Conservation (phyloP, 768 basidiomycete species). For the Rhizopogon vinicolor region DNA sequence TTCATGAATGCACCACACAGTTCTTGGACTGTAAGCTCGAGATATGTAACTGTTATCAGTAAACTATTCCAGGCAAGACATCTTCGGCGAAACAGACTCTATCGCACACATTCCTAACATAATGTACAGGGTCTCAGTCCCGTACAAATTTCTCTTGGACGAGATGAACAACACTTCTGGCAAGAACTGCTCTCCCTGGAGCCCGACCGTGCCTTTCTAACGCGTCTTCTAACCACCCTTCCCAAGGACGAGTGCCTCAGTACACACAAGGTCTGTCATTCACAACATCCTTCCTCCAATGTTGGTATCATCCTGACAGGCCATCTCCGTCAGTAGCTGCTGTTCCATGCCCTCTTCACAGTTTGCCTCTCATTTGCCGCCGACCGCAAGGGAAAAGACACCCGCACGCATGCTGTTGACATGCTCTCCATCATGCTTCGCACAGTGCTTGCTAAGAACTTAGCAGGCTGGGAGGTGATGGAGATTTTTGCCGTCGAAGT, state of each 20-base stretch:
- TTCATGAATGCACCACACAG: slow-evolving; percentile 14
- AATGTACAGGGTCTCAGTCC: slow-evolving; percentile 37
- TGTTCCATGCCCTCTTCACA: slow-evolving; percentile 42
- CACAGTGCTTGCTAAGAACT: slow-evolving; percentile 49
- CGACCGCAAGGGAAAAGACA: slow-evolving; percentile 18
- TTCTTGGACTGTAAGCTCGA: slow-evolving; percentile 34
- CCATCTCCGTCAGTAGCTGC: slow-evolving; percentile 38
- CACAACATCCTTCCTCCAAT: neutral
- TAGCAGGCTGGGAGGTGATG: slow-evolving; percentile 72
- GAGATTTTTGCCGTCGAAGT: slow-evolving; percentile 61
- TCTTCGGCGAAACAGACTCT: neutral
- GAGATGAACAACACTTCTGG: slow-evolving; percentile 46
- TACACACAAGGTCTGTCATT: slow-evolving; percentile 42
- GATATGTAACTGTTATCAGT: slow-evolving; percentile 41
- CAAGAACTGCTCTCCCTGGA: slow-evolving; percentile 47
- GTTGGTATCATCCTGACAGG: neutral
- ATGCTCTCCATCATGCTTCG: slow-evolving; percentile 45
- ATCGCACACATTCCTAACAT: neutral
- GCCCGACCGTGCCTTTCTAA: slow-evolving; percentile 44
- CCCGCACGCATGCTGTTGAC: slow-evolving; percentile 40
- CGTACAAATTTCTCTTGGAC: slow-evolving; percentile 39
- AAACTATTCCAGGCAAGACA: slow-evolving; percentile 42
- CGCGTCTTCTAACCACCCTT: slow-evolving; percentile 32
- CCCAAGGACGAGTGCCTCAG: slow-evolving; percentile 48
- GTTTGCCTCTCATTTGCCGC: slow-evolving; percentile 39